phyloP scores from a whole-genome alignment of 1,284 basidiomycete genomes.

The Cerioporus squamosus region DNA sequence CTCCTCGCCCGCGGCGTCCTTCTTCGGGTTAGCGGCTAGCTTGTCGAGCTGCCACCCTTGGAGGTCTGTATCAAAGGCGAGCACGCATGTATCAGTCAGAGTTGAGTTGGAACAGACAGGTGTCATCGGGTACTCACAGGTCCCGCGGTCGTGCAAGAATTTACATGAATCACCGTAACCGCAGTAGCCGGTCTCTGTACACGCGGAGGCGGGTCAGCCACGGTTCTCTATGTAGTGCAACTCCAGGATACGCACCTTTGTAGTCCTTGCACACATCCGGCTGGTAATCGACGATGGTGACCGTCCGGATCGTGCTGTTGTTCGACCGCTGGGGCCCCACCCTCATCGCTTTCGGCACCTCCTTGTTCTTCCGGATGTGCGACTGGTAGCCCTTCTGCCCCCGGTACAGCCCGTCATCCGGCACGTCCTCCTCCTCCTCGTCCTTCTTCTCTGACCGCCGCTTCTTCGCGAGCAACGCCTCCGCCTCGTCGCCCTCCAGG shows the following conservation, averaged over 20 bases:
- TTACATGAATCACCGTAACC: slow-evolving; percentile 99
- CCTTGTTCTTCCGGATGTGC: slow-evolving; percentile 83
- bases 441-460: slow-evolving; percentile 44
- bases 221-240: background rate
- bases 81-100: background rate
- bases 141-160: slow-evolving; percentile 89
- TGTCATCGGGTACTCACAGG: slow-evolving; percentile 57
- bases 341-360: slow-evolving; percentile 88
- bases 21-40: slow-evolving; percentile 69
- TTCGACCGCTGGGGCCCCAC: slow-evolving; percentile 83
- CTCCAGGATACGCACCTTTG: slow-evolving; percentile 68
- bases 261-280: slow-evolving; percentile 99
- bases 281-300: slow-evolving; percentile 97
- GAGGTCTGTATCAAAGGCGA: slow-evolving; percentile 64
- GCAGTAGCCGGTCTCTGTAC: slow-evolving; percentile 94
- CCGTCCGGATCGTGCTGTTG: slow-evolving; percentile 88
- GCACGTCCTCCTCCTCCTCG: slow-evolving; percentile 58
- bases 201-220: no score
- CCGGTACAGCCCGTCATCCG: slow-evolving; percentile 88
- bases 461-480: slow-evolving; percentile 72
- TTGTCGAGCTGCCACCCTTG: slow-evolving; percentile 98
- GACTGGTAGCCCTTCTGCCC: slow-evolving; percentile 84
- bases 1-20: slow-evolving; percentile 56
- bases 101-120: slow-evolving; percentile 3
- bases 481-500: slow-evolving; percentile 77